Percentiles rank a stretch among this genome's conserved stretches.
Conservation (phyloP, 1,139 yeast genomes). For the Geotrichum histeridarum region DNA sequence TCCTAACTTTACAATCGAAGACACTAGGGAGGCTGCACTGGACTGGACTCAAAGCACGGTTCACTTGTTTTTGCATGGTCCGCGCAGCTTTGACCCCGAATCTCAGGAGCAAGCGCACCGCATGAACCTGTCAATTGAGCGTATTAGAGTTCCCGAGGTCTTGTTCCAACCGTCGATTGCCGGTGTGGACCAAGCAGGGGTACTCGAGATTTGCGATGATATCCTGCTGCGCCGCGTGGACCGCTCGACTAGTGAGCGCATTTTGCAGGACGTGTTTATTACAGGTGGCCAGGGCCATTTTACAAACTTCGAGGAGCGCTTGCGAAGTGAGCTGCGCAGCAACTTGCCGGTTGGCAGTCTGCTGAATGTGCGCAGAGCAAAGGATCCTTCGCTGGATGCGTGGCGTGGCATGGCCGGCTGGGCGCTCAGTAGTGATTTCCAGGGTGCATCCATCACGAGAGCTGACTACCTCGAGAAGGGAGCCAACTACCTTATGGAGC, state of each 20-base stretch:
- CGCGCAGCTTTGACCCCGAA: slow-evolving; percentile 64
- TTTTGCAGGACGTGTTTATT: slow-evolving; percentile 61
- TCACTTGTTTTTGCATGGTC: slow-evolving; percentile 86
- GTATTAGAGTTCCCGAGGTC: slow-evolving; percentile 88
- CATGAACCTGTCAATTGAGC: slow-evolving; percentile 81
- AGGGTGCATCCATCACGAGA: slow-evolving; percentile 52
- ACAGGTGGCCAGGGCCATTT: slow-evolving; percentile 82
- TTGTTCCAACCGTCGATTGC: slow-evolving; percentile 92
- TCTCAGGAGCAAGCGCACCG: slow-evolving; percentile 74
- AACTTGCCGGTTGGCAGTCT: slow-evolving; percentile 67
- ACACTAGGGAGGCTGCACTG: slow-evolving; percentile 72
- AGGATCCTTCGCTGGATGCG: slow-evolving; percentile 68
- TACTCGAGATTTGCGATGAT: slow-evolving; percentile 69
- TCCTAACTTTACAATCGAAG: slow-evolving; percentile 79
- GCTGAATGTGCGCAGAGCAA: slow-evolving; percentile 57
- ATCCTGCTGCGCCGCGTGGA: slow-evolving; percentile 58
- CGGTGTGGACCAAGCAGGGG: slow-evolving; percentile 93
- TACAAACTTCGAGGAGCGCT: slow-evolving; percentile 60
- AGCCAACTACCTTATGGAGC: slow-evolving; percentile 82
- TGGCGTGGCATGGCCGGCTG: slow-evolving; percentile 95
- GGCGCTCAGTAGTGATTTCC: slow-evolving; percentile 49
- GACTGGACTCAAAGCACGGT: slow-evolving; percentile 80
- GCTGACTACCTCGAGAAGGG: slow-evolving; percentile 86
- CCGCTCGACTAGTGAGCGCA: slow-evolving; percentile 46
- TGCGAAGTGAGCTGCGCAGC: slow-evolving; percentile 59